phyloP scores from a whole-genome alignment of 176 grass and related monocot species.

The Triticum dicoccoides region DNA sequence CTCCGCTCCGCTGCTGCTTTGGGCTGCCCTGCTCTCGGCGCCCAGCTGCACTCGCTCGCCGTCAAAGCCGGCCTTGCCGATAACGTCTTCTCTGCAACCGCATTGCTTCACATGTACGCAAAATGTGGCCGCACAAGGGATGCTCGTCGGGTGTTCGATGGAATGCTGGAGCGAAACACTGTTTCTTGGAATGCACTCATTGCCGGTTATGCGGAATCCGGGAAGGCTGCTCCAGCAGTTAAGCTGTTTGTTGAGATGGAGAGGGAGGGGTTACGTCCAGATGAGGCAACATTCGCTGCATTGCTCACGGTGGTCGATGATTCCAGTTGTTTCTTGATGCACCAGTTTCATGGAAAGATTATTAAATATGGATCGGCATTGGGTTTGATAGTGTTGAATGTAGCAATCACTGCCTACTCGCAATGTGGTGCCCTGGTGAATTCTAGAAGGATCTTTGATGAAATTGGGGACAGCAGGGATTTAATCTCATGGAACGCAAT shows the following conservation, averaged over 20 bases:
- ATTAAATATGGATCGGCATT: conserved; percentile 33
- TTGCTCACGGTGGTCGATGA: conserved; percentile 28
- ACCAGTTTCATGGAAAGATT: conserved; percentile 50
- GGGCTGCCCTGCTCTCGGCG: conserved; percentile 7
- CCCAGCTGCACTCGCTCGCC: conserved; percentile 45
- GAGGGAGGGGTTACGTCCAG: conserved; percentile 34
- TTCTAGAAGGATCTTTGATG: conserved; percentile 55
- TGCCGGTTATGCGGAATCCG: conserved; percentile 18
- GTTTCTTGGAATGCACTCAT: conserved; percentile 65
- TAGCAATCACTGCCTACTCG: conserved; percentile 52
- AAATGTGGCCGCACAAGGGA: conserved; percentile 39
- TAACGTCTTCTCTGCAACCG: conserved; percentile 37
- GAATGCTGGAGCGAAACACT: conserved; percentile 40
- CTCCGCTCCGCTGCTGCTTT: conserved; percentile 38
- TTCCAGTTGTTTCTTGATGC: conserved; percentile 7
- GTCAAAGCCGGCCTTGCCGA: conserved; percentile 39
- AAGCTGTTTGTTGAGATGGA: conserved; percentile 42
- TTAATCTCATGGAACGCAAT: conserved; percentile 74
- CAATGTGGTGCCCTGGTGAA: conserved; percentile 36
- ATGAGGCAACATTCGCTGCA: conserved; percentile 50
- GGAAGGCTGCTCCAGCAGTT: background rate
- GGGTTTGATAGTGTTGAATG: conserved; percentile 42
- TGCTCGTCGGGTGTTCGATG: conserved; percentile 36
- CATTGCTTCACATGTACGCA: conserved; percentile 41
- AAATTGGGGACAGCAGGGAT: conserved; percentile 33